Evolutionary conservation across 805 yeast species (phyloP), one percentile per base, ranked within the genome.

Genomic region (Lipomyces oligophaga): DNA sequence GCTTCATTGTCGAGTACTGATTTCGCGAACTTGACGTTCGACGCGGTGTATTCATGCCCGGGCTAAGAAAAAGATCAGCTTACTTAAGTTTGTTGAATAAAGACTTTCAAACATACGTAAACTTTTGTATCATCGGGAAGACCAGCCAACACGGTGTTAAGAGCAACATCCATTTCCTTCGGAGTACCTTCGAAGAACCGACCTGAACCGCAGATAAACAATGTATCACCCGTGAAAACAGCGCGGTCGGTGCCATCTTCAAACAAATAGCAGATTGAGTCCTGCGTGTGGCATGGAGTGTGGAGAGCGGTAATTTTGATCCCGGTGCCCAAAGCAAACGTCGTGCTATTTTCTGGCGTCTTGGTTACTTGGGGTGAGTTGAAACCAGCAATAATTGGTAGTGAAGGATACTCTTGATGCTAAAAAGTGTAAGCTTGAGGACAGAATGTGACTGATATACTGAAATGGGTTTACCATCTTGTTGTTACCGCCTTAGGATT

Each of bases 211-310:
- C 90, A 85, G 36, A 78, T 84, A 68, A 93, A 93, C 34, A 93
- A 71, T 0, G 98, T 93, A 66, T 93, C 99, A 10, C 99, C 99
- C 0, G 97, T 86, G 68, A 93, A 87, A 1, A 93, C 88, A 3
- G 83, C 88, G 54, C 72, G 73, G 57, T 87, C 78, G 27, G 72
- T 74, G 0, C 88, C 78, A 63, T 90, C 97, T 38, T 70, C 70
- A 0, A 77, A 87, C 58, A 67, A 83, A 66, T 87, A 93, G 62
- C 97, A 90, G 50, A 93, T 85, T 2, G 96, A 86, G 67, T 93
- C 99, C 66, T 84, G 93, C 0, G 99, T 93, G 65, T 93, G 99
- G 63, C 99, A 93, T 3, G 99, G 98, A 0, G 99, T 93, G 66
- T 90, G 90, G 32, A 90, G 71, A 0, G 96, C 94, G 1, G 81